A percentile compares a stretch with the other conserved stretches of the same genome.
These are phyloP conservation scores for Colletotrichum salicis DNA, from an alignment of 2,329 filamentous ascomycete genomes.

Conservation along the genomic window DNA sequence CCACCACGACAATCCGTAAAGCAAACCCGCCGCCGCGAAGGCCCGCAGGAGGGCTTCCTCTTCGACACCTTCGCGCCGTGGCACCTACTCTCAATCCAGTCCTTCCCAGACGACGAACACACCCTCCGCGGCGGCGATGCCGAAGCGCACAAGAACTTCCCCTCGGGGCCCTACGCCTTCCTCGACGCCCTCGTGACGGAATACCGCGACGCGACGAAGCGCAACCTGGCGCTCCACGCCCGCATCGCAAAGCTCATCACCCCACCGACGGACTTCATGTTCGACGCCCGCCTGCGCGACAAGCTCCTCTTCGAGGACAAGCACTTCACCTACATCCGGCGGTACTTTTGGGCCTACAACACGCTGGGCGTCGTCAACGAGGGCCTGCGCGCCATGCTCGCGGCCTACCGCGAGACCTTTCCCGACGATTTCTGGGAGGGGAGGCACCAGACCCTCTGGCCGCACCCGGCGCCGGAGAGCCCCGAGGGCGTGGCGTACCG, in stretches of 20 bases:
- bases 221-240: slow-evolving; percentile 67
- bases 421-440: slow-evolving; percentile 69
- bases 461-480: slow-evolving; percentile 58
- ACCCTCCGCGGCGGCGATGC: slow-evolving; percentile 66
- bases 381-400: slow-evolving; percentile 67
- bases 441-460: slow-evolving; percentile 65
- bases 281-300: slow-evolving; percentile 64
- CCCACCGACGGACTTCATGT: slow-evolving; percentile 69
- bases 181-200: slow-evolving; percentile 67
- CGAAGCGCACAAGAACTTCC: slow-evolving; percentile 59
- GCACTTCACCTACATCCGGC: slow-evolving; percentile 68
- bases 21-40: slow-evolving; percentile 60
- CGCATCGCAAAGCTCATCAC: slow-evolving; percentile 68
- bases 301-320: slow-evolving; percentile 70
- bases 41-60: slow-evolving; percentile 59
- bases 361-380: slow-evolving; percentile 70
- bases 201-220: slow-evolving; percentile 68
- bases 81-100: slow-evolving; percentile 69
- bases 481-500: slow-evolving; percentile 59
- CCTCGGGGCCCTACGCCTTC: slow-evolving; percentile 71
- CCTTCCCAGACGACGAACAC: slow-evolving; percentile 68
- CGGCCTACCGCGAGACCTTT: slow-evolving; percentile 67
- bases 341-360: slow-evolving; percentile 73
- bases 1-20: slow-evolving; percentile 59
- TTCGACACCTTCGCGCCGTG: slow-evolving; percentile 70